Percentiles rank a stretch among this genome's conserved stretches.
Evolutionary conservation across 148 eudicot genomes (phyloP).

Genomic region (Chenopodium quinoa): DNA sequence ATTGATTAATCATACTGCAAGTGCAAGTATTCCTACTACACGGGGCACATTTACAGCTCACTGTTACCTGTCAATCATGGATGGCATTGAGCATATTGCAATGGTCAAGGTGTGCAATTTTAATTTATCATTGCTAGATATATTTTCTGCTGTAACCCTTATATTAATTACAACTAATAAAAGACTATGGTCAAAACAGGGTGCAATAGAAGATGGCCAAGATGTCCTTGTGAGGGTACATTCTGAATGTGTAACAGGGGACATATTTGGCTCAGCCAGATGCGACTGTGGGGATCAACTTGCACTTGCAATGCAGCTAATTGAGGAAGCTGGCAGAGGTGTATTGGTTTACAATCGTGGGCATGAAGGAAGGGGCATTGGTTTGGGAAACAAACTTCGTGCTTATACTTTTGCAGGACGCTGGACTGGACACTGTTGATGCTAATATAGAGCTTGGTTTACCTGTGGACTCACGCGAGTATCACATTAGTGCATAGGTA

Average conservation of each 20-base stretch:
- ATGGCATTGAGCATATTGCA: constrained; percentile 68
- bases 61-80: constrained; percentile 44
- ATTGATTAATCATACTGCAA: constrained; percentile 53
- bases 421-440: constrained; percentile 46
- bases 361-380: constrained; percentile 14
- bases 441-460: constrained; percentile 46
- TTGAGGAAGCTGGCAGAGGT: constrained; percentile 9
- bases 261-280: constrained; percentile 5
- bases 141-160: not conserved
- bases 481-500: constrained; percentile 49
- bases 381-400: constrained; percentile 7
- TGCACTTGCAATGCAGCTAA: constrained; percentile 7
- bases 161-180: not conserved
- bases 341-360: constrained; percentile 7
- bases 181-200: not conserved
- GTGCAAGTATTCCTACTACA: constrained; percentile 27
- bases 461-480: constrained; percentile 47
- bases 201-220: not conserved
- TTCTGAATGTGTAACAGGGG: constrained; percentile 11
- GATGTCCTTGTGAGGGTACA: constrained; percentile 1
- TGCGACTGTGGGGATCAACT: constrained; percentile 11
- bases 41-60: constrained; percentile 2
- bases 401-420: constrained; percentile 31
- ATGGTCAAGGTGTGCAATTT: constrained; percentile 44
- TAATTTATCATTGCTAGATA: not conserved